Evolutionary conservation across 768 basidiomycete species (phyloP).

Genomic region (Sarcodon aspratus): DNA sequence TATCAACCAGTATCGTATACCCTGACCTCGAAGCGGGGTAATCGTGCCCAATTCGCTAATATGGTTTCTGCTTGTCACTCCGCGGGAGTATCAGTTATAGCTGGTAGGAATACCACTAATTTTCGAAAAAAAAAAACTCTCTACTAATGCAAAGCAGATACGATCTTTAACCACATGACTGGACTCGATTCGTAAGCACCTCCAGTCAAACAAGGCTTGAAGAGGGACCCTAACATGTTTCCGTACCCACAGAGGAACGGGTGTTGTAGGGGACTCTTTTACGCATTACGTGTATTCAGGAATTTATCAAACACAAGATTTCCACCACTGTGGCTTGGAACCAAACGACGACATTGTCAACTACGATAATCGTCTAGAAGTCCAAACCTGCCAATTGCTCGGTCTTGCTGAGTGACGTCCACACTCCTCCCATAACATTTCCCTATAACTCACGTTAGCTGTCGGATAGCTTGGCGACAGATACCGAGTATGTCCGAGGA

Average conservation of each 20-base stretch:
- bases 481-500: conserved; percentile 46
- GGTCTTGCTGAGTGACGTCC: conserved; percentile 26
- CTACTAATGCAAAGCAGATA: conserved; percentile 19
- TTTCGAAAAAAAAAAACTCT: background rate
- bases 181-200: conserved; percentile 16
- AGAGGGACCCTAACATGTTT: background rate
- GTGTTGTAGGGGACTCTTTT: conserved; percentile 37
- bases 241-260: conserved; percentile 11
- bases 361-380: conserved; percentile 40
- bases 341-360: conserved; percentile 41
- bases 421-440: background rate
- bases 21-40: conserved; percentile 54
- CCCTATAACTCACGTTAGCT: background rate
- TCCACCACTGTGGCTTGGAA: conserved; percentile 54
- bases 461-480: conserved; percentile 41
- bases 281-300: conserved; percentile 34
- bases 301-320: conserved; percentile 25
- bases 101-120: conserved; percentile 13
- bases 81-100: conserved; percentile 28
- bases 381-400: conserved; percentile 28
- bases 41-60: conserved; percentile 34
- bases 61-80: conserved; percentile 28
- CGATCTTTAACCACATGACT: conserved; percentile 60
- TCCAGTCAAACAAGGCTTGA: no score
- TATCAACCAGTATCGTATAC: conserved; percentile 61